phyloP scores from a whole-genome alignment of 805 yeast genomes.

The Hagleromyces aurorensis region DNA sequence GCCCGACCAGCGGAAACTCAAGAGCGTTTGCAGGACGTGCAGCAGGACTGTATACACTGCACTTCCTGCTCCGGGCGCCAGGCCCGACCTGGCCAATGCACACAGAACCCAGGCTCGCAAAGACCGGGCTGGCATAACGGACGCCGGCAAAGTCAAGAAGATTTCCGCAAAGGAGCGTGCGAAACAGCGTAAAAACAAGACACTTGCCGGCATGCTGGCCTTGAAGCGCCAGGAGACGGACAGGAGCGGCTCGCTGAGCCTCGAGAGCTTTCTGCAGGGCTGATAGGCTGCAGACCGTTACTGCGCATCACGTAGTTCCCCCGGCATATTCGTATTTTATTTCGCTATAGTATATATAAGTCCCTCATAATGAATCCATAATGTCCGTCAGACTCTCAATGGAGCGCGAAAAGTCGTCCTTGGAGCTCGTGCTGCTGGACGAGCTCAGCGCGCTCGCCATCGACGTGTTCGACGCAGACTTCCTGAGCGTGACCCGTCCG shows the following conservation, averaged over 20 bases:
- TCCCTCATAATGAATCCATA: neutral
- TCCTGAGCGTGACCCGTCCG: constrained; percentile 4
- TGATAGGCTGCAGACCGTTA: too few species aligned
- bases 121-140: too few species aligned
- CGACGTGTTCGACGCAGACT: constrained; percentile 4
- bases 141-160: too few species aligned
- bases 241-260: constrained; percentile 33
- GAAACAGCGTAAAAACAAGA: constrained; percentile 41
- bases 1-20: too few species aligned
- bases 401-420: constrained; percentile 7
- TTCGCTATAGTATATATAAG: neutral
- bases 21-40: too few species aligned
- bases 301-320: too few species aligned
- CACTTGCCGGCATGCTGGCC: constrained; percentile 36
- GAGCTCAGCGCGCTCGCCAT: constrained; percentile 4
- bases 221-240: constrained; percentile 36
- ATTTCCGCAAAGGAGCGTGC: constrained; percentile 33
- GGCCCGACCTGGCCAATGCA: too few species aligned
- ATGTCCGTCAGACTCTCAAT: constrained; percentile 7
- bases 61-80: too few species aligned
- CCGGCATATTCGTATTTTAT: neutral
- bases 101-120: too few species aligned
- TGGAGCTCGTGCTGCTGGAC: constrained; percentile 4
- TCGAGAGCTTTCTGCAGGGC: constrained; percentile 43
- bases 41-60: too few species aligned